Evolutionary conservation across 768 basidiomycete species (phyloP), one percentile per base, ranked within the genome.

Genomic region (Collybia nuda): DNA sequence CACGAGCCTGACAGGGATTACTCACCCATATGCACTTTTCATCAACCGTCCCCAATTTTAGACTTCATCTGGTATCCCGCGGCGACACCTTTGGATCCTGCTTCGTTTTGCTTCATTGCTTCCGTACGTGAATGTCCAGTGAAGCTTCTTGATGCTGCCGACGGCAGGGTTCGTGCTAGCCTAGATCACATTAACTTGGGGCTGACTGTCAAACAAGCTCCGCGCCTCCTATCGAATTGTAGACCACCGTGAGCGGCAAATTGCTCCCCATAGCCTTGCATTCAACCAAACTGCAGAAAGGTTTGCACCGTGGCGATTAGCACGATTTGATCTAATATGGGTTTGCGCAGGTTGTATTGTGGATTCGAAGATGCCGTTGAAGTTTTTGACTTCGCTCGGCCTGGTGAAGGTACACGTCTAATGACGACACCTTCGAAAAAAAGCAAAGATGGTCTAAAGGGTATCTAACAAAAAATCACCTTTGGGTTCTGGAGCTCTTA

Each of bases 191-290:
- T 9, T 5, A 8, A 17, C 11, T 14, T 14, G 19, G 35, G 43
- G 42, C n/a, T 42, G 8, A 32, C 26, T 28, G 21, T 19, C 35
- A 18, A 42, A 35, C 37, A 61, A 97, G 95, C 79, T 92, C 17
- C 82, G 95, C 15, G 96, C 94, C 0, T 94, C 92, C 1, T 98
- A 98, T 65, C 76, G 77, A 36, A 96, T 98, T 35, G 80, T 98
- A 8, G 94, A 98, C 65, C 95, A 98, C 59, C 76, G 88, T n/a
- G 96, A 98, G 68, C 80, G 94, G 26, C 84, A 91, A 47, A 75
- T 97, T 36, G 93, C 92, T 0, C 94, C 96, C 0, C 88, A 93
- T 48, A 82, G 83, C 56, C 73, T 98, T 51, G 77, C 86, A 0
- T 98, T 97, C 67, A 90, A 90, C 57, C 65, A 75, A 1, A 68